Percentiles rank a stretch among this genome's conserved stretches.
phyloP scores from a whole-genome alignment of 495 filamentous ascomycete genomes.

The Aspergillus taichungensis region DNA sequence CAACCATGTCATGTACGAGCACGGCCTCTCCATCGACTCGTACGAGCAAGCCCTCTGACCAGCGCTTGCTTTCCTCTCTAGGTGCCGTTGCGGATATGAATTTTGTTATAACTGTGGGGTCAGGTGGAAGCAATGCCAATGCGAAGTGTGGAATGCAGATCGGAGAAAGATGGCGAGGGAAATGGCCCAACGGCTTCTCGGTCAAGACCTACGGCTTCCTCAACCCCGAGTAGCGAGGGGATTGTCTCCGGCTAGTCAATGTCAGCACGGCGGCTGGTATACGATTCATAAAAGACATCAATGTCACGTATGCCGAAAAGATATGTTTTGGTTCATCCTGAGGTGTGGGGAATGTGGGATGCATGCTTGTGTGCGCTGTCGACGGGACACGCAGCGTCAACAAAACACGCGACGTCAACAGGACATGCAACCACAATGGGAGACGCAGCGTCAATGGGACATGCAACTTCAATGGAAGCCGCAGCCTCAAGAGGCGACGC shows the following conservation, averaged over 20 bases:
- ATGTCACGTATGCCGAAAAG: constrained; percentile 6
- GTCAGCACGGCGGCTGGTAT: constrained; percentile 1
- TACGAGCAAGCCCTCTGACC: neutral
- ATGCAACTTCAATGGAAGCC: too few species aligned
- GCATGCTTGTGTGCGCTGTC: constrained; percentile 3
- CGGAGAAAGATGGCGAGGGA: constrained; percentile 15
- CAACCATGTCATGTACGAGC: constrained; percentile 20
- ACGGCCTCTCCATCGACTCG: neutral
- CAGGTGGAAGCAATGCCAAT: constrained; percentile 43
- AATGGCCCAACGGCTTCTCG: constrained; percentile 8
- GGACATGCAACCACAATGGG: too few species aligned
- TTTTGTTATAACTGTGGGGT: constrained; percentile 17
- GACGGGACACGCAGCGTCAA: neutral
- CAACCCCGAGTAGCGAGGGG: neutral
- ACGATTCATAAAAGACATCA: neutral
- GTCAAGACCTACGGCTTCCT: neutral
- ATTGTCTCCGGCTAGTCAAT: neutral
- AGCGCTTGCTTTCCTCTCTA: neutral
- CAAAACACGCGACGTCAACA: too few species aligned
- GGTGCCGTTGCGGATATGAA: constrained; percentile 9
- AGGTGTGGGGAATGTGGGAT: constrained; percentile 3
- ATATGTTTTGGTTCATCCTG: neutral
- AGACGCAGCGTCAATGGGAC: too few species aligned
- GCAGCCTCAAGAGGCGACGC: too few species aligned
- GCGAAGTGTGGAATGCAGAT: constrained; percentile 30